Evolutionary conservation across 352 stramenopile genomes (phyloP), one percentile per base, ranked within the genome.

Genomic region (Detonula confervacea): DNA sequence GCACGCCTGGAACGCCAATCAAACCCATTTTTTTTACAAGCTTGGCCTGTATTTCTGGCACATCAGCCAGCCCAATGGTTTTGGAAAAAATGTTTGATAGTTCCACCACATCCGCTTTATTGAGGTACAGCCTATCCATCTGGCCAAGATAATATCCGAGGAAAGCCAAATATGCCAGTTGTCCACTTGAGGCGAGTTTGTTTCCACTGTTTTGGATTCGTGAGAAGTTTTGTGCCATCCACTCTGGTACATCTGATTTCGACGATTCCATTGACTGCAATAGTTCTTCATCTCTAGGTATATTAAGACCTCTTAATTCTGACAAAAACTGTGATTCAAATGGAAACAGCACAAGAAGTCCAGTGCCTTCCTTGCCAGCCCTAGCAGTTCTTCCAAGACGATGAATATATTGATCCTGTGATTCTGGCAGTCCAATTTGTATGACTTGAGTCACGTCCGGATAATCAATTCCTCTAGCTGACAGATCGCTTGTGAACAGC

Each of bases 401-500:
- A 86, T 99, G 97, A 67, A 98, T 96, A 83, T 98, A 98, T 84
- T 98, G 96, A 71, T 97, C 95, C 29, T 91, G 88, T 64, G 96
- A 95, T 84, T 87, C 86, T 9, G 95, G 95, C n/a, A 83, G 62
- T 56, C 88, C 66, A 89, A 97, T 44, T 80, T 94, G 88, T 49
- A 94, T 80, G 88, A 94, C 59, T 87, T 94, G 39, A 12, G 94
- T 96, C 0, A 99, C 96, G 73, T 98, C 95, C 7, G 96, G 96
- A 90, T 98, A 98, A 89, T 98, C 96, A 29, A 98, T 95, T 69
- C 96, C 96, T 76, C 96, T 92, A 27, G 96, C 95, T 22, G 95
- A 98, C 22, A 98, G 95, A 84, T 98, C 96, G 46, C 92, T 97
- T 52, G 96, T 98, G 79, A 98, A 98, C 80, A 98, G 94, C 39